Evolutionary conservation across 148 eudicot species (phyloP).

Genomic region (Persicaria tinctoria): DNA sequence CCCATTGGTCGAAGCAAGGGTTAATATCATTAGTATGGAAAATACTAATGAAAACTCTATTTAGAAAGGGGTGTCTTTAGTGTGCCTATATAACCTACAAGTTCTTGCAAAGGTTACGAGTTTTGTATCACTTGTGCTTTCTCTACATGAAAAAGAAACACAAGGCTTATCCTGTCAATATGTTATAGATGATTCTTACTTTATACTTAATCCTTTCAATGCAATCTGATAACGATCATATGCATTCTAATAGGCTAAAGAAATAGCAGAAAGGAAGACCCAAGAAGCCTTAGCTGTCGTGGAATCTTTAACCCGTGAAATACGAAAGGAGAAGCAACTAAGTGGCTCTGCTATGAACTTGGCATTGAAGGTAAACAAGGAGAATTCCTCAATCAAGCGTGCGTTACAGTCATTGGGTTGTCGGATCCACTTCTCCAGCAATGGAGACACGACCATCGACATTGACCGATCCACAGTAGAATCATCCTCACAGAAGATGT

Average conservation of each 20-base stretch:
- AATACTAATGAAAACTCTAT: too few relatives aligned
- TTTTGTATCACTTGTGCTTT: too few relatives aligned
- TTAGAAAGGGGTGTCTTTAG: too few relatives aligned
- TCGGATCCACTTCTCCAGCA: constrained; percentile 66
- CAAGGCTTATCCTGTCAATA: too few relatives aligned
- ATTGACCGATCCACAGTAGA: constrained; percentile 46
- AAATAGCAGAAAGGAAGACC: constrained; percentile 58
- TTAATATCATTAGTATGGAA: too few relatives aligned
- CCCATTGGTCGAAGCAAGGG: too few relatives aligned
- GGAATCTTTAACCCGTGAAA: constrained; percentile 56
- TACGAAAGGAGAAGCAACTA: constrained; percentile 61
- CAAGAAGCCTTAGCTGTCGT: constrained; percentile 39
- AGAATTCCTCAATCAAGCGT: constrained; percentile 75
- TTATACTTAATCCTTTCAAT: too few relatives aligned
- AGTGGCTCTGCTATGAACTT: constrained; percentile 58
- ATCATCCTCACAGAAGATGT: constrained; percentile 32
- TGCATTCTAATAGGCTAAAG: constrained; percentile 62
- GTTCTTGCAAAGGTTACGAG: too few relatives aligned
- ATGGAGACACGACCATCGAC: constrained; percentile 59
- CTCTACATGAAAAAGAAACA: too few relatives aligned
- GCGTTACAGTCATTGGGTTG: constrained; percentile 88
- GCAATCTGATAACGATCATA: neutral
- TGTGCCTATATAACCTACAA: too few relatives aligned
- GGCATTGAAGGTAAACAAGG: constrained; percentile 58
- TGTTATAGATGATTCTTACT: neutral